These are phyloP conservation scores for Nicotiana rustica DNA, from an alignment of 305 asterid species.

Conservation along the genomic window DNA sequence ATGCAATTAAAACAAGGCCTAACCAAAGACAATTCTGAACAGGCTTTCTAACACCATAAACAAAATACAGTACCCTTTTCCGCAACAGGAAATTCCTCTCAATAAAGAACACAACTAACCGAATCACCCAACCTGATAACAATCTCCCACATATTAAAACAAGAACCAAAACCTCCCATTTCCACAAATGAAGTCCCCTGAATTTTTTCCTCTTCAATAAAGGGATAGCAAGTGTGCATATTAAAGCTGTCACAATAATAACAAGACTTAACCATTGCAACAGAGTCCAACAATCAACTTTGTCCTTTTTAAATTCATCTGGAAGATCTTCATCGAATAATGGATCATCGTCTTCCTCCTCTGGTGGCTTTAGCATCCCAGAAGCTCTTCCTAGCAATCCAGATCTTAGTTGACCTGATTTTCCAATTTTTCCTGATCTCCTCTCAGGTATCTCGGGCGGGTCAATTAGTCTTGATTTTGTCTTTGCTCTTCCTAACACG, in stretches of 20 bases:
- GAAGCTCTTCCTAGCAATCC: conserved; percentile 50
- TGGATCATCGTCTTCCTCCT: conserved; percentile 77
- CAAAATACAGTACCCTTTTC: conserved; percentile 75
- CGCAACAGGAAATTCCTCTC: conserved; percentile 79
- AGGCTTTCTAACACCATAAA: conserved; percentile 76
- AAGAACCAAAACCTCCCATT: conserved; percentile 78
- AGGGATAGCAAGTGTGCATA: conserved; percentile 48
- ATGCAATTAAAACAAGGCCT: conserved; percentile 64
- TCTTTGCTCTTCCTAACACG: conserved; percentile 64
- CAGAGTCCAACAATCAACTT: conserved; percentile 50
- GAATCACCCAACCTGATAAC: conserved; percentile 81
- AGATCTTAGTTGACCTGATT: conserved; percentile 55
- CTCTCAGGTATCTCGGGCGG: conserved; percentile 54
- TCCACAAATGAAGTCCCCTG: conserved; percentile 71
- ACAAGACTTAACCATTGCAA: conserved; percentile 69
- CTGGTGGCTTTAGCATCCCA: conserved; percentile 48
- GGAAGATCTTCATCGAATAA: conserved; percentile 74
- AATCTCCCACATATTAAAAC: conserved; percentile 85
- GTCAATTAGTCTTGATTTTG: conserved; percentile 81
- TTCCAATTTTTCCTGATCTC: conserved; percentile 42
- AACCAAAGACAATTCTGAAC: conserved; percentile 86
- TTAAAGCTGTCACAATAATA: conserved; percentile 55
- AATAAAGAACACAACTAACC: conserved; percentile 66
- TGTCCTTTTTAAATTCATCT: conserved; percentile 56
- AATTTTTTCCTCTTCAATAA: conserved; percentile 49